Percentiles rank a stretch among this genome's conserved stretches.
These are phyloP conservation scores for Aspergillus sergii DNA, from an alignment of 2,329 filamentous ascomycete genomes.

Conservation along the genomic window DNA sequence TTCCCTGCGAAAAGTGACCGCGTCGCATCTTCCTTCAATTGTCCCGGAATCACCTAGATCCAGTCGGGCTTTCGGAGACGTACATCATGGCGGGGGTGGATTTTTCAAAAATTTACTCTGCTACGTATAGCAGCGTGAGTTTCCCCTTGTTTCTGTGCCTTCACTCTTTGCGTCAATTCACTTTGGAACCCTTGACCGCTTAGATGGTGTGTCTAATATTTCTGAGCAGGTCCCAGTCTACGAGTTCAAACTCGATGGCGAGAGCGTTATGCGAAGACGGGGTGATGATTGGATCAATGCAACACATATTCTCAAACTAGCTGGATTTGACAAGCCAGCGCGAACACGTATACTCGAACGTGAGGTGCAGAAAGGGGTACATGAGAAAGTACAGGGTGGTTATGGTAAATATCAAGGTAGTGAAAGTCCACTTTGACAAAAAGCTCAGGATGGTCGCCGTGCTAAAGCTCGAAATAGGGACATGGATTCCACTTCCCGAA, in stretches of 20 bases:
- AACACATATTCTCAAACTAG: slow-evolving; percentile 97
- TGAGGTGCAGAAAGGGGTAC: slow-evolving; percentile 92
- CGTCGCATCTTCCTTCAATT: slow-evolving; percentile 21
- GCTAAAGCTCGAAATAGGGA: slow-evolving; percentile 60
- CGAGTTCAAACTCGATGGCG: slow-evolving; percentile 82
- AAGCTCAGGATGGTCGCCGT: neutral
- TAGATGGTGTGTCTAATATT: slow-evolving; percentile 8
- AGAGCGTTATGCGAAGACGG: slow-evolving; percentile 95
- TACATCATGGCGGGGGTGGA: slow-evolving; percentile 38
- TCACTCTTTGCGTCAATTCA: slow-evolving; percentile 1
- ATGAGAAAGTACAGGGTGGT: slow-evolving; percentile 97
- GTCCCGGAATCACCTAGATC: slow-evolving; percentile 26
- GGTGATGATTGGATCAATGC: slow-evolving; percentile 98
- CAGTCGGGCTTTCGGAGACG: slow-evolving; percentile 23
- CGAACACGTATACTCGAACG: slow-evolving; percentile 92
- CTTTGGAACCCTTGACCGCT: neutral
- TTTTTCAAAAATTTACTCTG: slow-evolving; percentile 60
- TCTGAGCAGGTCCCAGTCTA: slow-evolving; percentile 80
- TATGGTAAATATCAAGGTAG: slow-evolving; percentile 97
- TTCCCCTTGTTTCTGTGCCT: slow-evolving; percentile 4
- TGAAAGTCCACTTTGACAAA: neutral
- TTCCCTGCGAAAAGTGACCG: slow-evolving; percentile 14
- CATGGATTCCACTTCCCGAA: slow-evolving; percentile 88
- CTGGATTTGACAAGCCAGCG: slow-evolving; percentile 95
- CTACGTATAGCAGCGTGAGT: slow-evolving; percentile 65